These are phyloP conservation scores for Marasmius tenuissimus DNA, from an alignment of 1,284 basidiomycete genomes.

Conservation along the genomic window DNA sequence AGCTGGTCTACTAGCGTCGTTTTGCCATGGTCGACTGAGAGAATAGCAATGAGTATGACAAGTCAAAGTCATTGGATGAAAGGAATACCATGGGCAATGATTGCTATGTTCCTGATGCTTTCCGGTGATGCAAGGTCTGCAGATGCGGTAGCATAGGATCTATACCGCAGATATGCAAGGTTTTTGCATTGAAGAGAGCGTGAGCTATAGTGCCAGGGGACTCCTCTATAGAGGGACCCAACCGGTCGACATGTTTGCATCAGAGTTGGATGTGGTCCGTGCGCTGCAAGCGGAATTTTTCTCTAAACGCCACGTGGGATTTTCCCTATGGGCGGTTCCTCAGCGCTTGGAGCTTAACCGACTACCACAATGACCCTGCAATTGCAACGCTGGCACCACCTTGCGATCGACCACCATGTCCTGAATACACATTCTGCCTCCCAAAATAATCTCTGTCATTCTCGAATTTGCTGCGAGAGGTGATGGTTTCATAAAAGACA, in stretches of 20 bases:
- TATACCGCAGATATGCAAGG: background rate
- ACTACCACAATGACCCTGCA: too few relatives aligned
- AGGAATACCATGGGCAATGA: conserved; percentile 26
- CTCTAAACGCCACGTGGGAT: background rate
- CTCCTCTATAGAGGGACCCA: background rate
- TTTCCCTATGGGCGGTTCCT: background rate
- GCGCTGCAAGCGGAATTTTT: background rate
- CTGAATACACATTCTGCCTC: too few relatives aligned
- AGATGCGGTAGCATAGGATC: background rate
- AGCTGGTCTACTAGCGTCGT: conserved; percentile 50
- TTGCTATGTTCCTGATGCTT: conserved; percentile 27
- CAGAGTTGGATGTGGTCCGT: background rate
- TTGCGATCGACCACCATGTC: too few relatives aligned
- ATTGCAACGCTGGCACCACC: too few relatives aligned
- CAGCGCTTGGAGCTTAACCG: too few relatives aligned
- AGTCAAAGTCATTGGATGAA: background rate
- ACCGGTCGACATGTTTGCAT: conserved; percentile 3
- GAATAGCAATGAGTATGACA: background rate
- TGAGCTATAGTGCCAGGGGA: background rate
- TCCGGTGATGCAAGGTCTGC: conserved; percentile 12
- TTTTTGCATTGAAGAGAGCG: background rate
- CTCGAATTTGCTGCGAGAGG: too few relatives aligned
- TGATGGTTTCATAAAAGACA: too few relatives aligned
- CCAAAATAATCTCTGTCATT: too few relatives aligned
- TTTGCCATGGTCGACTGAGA: conserved; percentile 49